Conservation (phyloP, 176 grass and related monocot species). For the Microstegium vimineum region DNA sequence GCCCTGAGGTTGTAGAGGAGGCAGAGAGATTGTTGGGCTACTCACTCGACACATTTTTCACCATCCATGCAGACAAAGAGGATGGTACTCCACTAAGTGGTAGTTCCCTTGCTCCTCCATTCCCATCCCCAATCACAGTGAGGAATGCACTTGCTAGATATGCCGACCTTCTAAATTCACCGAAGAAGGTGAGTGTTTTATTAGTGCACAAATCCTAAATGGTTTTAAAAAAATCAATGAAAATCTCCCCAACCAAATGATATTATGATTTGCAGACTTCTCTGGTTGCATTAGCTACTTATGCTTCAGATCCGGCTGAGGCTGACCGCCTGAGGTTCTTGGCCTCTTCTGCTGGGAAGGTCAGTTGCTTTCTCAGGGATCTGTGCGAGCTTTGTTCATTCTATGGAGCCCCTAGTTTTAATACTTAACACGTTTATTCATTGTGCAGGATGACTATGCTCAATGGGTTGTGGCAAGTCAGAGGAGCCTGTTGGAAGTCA, state of each 20-base stretch:
- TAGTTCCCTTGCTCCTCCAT: conserved; percentile 74
- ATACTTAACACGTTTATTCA: conserved; percentile 12
- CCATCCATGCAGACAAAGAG: conserved; percentile 80
- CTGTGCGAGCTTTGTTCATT: not conserved
- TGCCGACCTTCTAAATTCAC: conserved; percentile 95
- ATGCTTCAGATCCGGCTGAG: conserved; percentile 71
- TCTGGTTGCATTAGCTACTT: conserved; percentile 67
- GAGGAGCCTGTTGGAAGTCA: conserved; percentile 87
- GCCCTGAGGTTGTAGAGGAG: conserved; percentile 62
- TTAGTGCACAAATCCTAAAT: not conserved
- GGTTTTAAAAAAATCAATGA: not conserved
- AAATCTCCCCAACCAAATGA: not conserved
- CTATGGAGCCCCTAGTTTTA: not conserved
- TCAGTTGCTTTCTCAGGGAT: conserved; percentile 26
- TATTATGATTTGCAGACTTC: conserved; percentile 50
- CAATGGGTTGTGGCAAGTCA: conserved; percentile 86
- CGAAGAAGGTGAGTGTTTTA: conserved; percentile 68
- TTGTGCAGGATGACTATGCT: conserved; percentile 83
- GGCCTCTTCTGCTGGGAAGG: conserved; percentile 90
- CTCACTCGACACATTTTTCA: conserved; percentile 70
- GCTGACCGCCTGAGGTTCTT: conserved; percentile 68
- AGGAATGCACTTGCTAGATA: conserved; percentile 81
- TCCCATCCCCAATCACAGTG: conserved; percentile 66
- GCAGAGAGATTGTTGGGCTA: conserved; percentile 79
- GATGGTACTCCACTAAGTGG: conserved; percentile 72